These are phyloP conservation scores for Kalaharituber pfeilii DNA, from an alignment of 2,329 filamentous ascomycete genomes.

Conservation along the genomic window DNA sequence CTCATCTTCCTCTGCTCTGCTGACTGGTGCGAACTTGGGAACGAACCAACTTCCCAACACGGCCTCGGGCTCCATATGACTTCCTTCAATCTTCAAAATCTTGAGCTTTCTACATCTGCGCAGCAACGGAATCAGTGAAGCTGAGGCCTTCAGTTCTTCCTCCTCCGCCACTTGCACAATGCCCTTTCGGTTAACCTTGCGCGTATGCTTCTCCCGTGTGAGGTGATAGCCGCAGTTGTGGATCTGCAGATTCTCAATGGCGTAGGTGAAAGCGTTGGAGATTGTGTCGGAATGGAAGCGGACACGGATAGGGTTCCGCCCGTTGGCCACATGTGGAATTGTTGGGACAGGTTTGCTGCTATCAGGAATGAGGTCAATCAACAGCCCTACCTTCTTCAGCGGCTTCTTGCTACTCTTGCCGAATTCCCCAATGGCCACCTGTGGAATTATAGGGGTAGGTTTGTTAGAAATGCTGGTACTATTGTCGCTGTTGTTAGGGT, in stretches of 20 bases:
- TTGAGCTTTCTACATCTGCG: slow-evolving; percentile 10
- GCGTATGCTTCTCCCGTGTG: slow-evolving; percentile 9
- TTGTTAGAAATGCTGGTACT: too few relatives aligned
- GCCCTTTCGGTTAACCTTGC: slow-evolving; percentile 7
- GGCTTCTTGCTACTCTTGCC: not conserved
- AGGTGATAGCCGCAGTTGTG: slow-evolving; percentile 13
- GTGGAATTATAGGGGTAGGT: not conserved
- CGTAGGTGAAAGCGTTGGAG: too few relatives aligned
- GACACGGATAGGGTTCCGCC: too few relatives aligned
- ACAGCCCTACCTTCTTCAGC: slow-evolving; percentile 1
- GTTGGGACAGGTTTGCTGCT: not conserved
- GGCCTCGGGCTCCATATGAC: slow-evolving; percentile 11
- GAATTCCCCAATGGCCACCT: slow-evolving; percentile 4
- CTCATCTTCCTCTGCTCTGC: too few relatives aligned
- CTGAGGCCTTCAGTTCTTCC: slow-evolving; percentile 9
- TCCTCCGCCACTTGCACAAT: slow-evolving; percentile 7
- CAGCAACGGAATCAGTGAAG: slow-evolving; percentile 8
- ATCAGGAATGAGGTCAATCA: slow-evolving; percentile 2
- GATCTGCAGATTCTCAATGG: slow-evolving; percentile 5
- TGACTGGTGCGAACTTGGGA: slow-evolving; percentile 5
- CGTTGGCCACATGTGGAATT: slow-evolving; percentile 1
- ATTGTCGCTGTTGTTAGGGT: slow-evolving; percentile 6
- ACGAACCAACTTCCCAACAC: slow-evolving; percentile 8
- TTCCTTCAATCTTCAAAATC: slow-evolving; percentile 10
- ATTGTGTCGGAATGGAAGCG: too few relatives aligned